Conservation (phyloP, 768 basidiomycete species). For the Boletus pseudopeckii region DNA sequence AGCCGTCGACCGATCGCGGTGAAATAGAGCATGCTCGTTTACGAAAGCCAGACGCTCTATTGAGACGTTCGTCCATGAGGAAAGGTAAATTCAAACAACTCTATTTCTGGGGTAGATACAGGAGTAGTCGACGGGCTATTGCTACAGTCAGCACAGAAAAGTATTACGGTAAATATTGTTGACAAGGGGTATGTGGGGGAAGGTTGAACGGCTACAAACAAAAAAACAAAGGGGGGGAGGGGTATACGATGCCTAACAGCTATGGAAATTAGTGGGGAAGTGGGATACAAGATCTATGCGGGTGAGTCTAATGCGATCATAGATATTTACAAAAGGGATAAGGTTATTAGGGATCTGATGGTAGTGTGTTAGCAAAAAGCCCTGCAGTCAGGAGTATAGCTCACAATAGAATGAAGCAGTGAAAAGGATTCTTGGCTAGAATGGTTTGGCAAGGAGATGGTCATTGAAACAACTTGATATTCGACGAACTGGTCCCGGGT, state of each 20-base stretch:
- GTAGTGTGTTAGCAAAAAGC: neutral
- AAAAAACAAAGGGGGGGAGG: neutral
- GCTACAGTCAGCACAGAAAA: constrained; percentile 16
- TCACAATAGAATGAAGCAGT: neutral
- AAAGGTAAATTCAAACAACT: neutral
- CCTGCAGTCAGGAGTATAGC: neutral
- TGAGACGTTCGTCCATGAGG: neutral
- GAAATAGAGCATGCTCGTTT: neutral
- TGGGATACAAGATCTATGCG: neutral
- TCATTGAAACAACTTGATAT: neutral
- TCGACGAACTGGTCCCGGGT: neutral
- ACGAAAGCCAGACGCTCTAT: neutral
- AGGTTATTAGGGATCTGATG: constrained; percentile 2
- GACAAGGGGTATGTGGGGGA: neutral
- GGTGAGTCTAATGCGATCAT: neutral
- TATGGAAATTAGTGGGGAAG: neutral
- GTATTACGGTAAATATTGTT: neutral
- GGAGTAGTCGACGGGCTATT: constrained; percentile 2
- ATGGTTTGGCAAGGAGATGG: neutral
- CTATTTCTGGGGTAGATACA: constrained; percentile 9
- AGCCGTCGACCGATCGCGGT: neutral
- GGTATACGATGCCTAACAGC: neutral
- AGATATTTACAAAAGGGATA: neutral
- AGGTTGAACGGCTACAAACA: neutral
- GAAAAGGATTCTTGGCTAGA: neutral